Base-by-base conservation (phyloP, 2,329 filamentous ascomycete species). In the Dothiorella sarmentorum region DNA sequence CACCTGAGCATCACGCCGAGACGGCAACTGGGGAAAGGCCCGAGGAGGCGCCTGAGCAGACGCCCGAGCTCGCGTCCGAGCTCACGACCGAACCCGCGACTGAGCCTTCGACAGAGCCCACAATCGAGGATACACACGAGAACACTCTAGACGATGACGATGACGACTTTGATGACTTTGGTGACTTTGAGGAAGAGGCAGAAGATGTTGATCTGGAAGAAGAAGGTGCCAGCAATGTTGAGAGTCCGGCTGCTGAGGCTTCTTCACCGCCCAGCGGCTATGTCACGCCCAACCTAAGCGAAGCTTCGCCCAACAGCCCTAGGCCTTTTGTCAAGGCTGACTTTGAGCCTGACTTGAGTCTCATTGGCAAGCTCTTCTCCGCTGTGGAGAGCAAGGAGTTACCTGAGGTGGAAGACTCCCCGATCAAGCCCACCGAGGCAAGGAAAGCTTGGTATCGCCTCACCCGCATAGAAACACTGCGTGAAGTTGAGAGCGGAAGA, bases 401-500 rank as follows among this genome's bases (percentile, higher is more conserved):
- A 5, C 44, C 62, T 2, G 64, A 66, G 3, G 59, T 66, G 1
- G 65, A 67, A 26, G 66, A 69, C 15, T 67, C 70, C 56, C 68
- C 71, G 0, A 66, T 74, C 24, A 66, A 65, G 40, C 67, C 71
- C 0, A 74, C 68, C 3, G 67, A 69, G 10, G 64, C 69, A 15
- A 68, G 71, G 4, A 75, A 74, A 62, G 66, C 71, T 7, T 75
- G 73, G 73, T 75, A 75, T 58, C 67, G 72, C 10, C 59, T 75
- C 2, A 74, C 71, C 1, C 69, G 72, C 9, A 69, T 68, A 43
- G 67, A 74, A 56, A 75, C 72, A 4, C 64, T 75, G 66, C 65
- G 71, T 15, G 72, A 74, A 29, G 73, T 66, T 65, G 71, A 73
- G 43, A 68, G 57, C 31, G 71, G 69, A 6, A 66, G 64, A 6